Conservation (phyloP, 2,329 filamentous ascomycete species). For the Hymenoscyphus occultus region DNA sequence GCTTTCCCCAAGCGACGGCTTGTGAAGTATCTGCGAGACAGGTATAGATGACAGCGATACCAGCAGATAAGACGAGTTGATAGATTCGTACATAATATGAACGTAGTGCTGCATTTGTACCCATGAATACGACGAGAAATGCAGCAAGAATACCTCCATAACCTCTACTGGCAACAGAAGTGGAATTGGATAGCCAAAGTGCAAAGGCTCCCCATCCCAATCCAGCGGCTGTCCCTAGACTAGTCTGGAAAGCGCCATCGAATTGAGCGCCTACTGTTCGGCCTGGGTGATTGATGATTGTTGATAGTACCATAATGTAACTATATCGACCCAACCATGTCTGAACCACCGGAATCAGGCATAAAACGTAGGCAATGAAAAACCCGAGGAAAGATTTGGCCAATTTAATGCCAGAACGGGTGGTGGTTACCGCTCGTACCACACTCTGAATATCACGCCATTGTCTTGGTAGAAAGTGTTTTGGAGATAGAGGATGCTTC, state of each 20-base stretch:
- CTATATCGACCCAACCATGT: slow-evolving; percentile 52
- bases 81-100: slow-evolving; percentile 56
- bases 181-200: slow-evolving; percentile 52
- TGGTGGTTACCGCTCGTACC: slow-evolving; percentile 43
- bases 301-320: slow-evolving; percentile 55
- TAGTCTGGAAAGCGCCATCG: slow-evolving; percentile 53
- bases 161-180: slow-evolving; percentile 43
- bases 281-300: slow-evolving; percentile 57
- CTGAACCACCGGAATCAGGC: slow-evolving; percentile 48
- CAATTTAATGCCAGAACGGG: slow-evolving; percentile 50
- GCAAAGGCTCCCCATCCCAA: slow-evolving; percentile 55
- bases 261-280: slow-evolving; percentile 55
- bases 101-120: slow-evolving; percentile 49
- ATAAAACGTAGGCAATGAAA: slow-evolving; percentile 54
- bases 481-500: slow-evolving; percentile 45
- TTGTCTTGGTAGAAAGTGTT: slow-evolving; percentile 47
- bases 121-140: slow-evolving; percentile 54
- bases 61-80: slow-evolving; percentile 53
- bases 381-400: slow-evolving; percentile 55
- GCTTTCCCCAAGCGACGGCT: slow-evolving; percentile 47
- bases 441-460: slow-evolving; percentile 45
- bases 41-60: slow-evolving; percentile 53
- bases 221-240: slow-evolving; percentile 51
- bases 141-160: slow-evolving; percentile 54
- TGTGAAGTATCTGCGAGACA: slow-evolving; percentile 49